Base-by-base conservation (phyloP, 192 early-diverging fungal genomes). In the Rhizophagus clarus region DNA sequence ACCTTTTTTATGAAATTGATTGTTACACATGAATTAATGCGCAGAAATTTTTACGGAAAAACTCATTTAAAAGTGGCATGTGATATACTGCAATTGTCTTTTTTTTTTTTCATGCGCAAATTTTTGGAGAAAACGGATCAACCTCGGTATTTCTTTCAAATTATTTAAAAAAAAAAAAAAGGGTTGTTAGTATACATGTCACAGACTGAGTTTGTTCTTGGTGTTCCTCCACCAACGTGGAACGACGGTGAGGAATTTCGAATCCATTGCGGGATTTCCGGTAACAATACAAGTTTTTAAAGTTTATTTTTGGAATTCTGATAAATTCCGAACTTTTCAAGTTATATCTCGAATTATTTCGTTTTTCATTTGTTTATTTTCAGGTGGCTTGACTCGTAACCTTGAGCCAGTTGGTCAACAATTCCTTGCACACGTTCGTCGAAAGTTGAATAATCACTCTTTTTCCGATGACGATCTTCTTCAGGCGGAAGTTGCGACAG, bases 381-480 rank as follows among this genome's bases (percentile, higher is more conserved):
- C 63, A 70, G 68, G 11, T 22, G 22, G 68, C 9, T 31, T 70
- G 5, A 70, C 22, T 37, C 31, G 68, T n/a, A 70, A 40, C 2
- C 24, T 91, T 78, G 87, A 91, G 79, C 90, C 90, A 69, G 83
- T 86, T 47, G 90, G 90, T 78, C 86, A 77, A 26, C 84, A 88
- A 72, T 90, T 89, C 83, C 84, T 90, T 45, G 89, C 87, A 49
- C 85, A 91, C 74, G 89, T 88, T 29, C 89, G 90, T 64, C 84
- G 89, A 79, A 88, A 89, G 83, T 82, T 83, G 17, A 85, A 90
- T 81, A 89, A 89, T 66, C 86, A 89, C 76, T 88, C 87, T 70
- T 90, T 90, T 85, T 88, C 87, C 40, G 89, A 89, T 77, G 90
- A 91, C 76, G 87, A 90, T 70, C 86, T 81, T 67, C 84, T 84